Base-by-base conservation (phyloP, 208 protist species). In the Endotrypanum monterogeii region DNA sequence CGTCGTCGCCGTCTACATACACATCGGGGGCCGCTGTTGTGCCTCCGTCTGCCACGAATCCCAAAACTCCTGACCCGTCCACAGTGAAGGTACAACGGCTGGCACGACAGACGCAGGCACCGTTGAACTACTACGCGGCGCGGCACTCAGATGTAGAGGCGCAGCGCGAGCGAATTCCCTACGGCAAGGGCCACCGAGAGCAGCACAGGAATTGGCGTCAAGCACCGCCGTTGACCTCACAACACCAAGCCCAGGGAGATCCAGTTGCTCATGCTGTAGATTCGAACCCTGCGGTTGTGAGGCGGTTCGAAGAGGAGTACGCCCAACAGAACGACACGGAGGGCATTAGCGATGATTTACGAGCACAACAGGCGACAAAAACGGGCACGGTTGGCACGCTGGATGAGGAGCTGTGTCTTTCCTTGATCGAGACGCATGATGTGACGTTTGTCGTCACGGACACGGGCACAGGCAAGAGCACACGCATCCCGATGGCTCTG, bases 381-480 rank as follows among this genome's bases (percentile, higher is more conserved):
- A 28, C 66, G 23, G 85, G 83, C 66, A 82, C 81, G 54, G 66
- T 84, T 7, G 89, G 84, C 52, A 87, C 83, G 8, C 80, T 96
- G 51, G 88, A 96, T 67, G 74, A 92, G 50, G 80, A 83, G 12
- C 67, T 62, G 25, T 89, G 84, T 68, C 70, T 85, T 5, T 65
- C 73, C 28, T n/a, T 97, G 20, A 95, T 97, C 52, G 82, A 82
- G 46, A 65, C 78, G 32, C 76, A 97, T 73, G 89, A 97, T 65
- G 87, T 97, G 20, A 93, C 86, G n/a, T 95, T 97, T 70, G 82
- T 97, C 57, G 78, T 89, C 46, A 97, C 92, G 0, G 89, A 95
- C 72, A 97, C 92, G 16, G 92, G 92, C 51, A 95, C 87, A n/a
- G 92, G 92, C 66, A 97, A 97, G 78, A 94, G 89, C 79, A 94